phyloP scores from a whole-genome alignment of 257 asterid species.

The Solanum phureja region DNA sequence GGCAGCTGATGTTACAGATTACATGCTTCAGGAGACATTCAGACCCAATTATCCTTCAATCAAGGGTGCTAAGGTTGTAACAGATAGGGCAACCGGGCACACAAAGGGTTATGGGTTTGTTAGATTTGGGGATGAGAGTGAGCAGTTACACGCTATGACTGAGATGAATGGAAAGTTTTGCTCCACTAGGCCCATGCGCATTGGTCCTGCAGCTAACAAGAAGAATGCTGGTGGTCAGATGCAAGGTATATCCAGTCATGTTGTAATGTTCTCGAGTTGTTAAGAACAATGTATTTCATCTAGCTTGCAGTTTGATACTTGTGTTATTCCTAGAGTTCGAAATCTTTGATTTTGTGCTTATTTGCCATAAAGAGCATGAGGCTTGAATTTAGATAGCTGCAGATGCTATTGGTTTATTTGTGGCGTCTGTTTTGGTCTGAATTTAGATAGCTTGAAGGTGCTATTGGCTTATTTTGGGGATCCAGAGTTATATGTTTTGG shows the following conservation, averaged over 20 bases:
- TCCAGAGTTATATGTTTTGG: slow-evolving; percentile 12
- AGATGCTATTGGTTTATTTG: slow-evolving; percentile 9
- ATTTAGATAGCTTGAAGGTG: neutral
- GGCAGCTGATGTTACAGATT: slow-evolving; percentile 86
- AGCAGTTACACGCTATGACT: slow-evolving; percentile 65
- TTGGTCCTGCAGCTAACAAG: slow-evolving; percentile 83
- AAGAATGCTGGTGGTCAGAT: slow-evolving; percentile 40
- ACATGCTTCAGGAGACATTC: slow-evolving; percentile 61
- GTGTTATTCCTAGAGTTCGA: slow-evolving; percentile 8
- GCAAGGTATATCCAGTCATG: slow-evolving; percentile 34
- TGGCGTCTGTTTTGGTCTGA: neutral
- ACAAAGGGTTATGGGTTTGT: slow-evolving; percentile 90
- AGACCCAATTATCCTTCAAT: slow-evolving; percentile 47
- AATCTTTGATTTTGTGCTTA: slow-evolving; percentile 9
- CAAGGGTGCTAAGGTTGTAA: slow-evolving; percentile 79
- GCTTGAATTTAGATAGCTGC: slow-evolving; percentile 16
- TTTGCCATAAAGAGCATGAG: slow-evolving; percentile 16
- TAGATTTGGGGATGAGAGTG: slow-evolving; percentile 77
- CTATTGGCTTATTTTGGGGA: slow-evolving; percentile 17
- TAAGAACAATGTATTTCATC: neutral
- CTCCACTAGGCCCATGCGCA: slow-evolving; percentile 79
- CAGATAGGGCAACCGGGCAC: slow-evolving; percentile 68
- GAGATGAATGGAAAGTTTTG: slow-evolving; percentile 82
- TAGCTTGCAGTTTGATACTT: neutral
- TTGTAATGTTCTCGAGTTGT: neutral